Base-by-base conservation (phyloP, 2,329 filamentous ascomycete species). In the Meredithiella fracta region DNA sequence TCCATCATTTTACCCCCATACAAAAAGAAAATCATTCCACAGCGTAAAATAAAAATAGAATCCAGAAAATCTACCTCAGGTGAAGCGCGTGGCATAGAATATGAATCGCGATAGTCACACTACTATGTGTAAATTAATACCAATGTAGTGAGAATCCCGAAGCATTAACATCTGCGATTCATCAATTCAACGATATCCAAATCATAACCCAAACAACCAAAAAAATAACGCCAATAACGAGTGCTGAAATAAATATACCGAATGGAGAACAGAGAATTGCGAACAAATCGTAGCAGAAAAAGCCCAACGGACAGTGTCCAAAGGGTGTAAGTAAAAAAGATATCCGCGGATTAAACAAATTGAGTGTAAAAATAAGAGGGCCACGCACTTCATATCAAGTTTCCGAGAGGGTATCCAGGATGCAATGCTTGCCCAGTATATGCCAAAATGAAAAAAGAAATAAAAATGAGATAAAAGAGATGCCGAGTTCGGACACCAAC, bases 401-500 rank as follows among this genome's bases (percentile, higher is more conserved):
- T 55, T 54, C 53, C 53, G 50, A 52, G 56, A 52, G 56, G 54
- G 54, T 58, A 52, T 55, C n/a, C 37, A 51, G 55, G 40, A 51
- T 59, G 47, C 51, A 59, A 57, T 59, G 54, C 51, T 53, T 52
- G 47, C 47, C 56, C 44, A 34, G 55, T 57, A 55, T 47, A 59
- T 58, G 51, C 56, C 53, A 56, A 58, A 53, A 57, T 55, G 47
- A 51, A 31, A 20, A 51, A 52, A 59, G 47, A 52, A 29, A 49
- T n/a, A 44, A 44, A 44, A 44, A 58, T 53, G 57, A 56, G 23
- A 50, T 22, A 53, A 44, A 42, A 31, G 53, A 49, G 34, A 53
- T 56, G 62, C 61, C 59, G 58, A 60, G 58, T 60, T 60, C 17
- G n/a, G 49, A 15, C 15, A 51, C 26, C 14, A 29, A 34, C 23